Evolutionary conservation across 2,329 filamentous ascomycete species (phyloP).

Genomic region (Scytalidium sp.): DNA sequence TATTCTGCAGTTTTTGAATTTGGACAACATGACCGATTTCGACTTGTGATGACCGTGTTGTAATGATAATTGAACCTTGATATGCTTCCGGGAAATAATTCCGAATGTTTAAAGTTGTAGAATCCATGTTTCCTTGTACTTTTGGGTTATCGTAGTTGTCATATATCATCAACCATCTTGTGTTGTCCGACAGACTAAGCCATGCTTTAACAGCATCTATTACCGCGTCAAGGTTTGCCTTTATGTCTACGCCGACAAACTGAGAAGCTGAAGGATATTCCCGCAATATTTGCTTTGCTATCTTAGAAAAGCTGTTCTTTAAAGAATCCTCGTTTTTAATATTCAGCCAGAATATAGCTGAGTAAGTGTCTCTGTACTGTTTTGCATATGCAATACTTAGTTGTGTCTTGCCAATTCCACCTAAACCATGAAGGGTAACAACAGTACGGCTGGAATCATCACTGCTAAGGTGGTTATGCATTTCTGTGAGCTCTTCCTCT

Average conservation of each 20-base stretch:
- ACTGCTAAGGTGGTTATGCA: not conserved
- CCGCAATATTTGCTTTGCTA: slow-evolving; percentile 5
- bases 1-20: slow-evolving; percentile 7
- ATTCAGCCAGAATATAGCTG: slow-evolving; percentile 16
- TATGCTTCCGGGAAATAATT: slow-evolving; percentile 7
- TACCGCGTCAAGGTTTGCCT: slow-evolving; percentile 2
- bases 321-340: slow-evolving; percentile 14
- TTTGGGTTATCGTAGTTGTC: slow-evolving; percentile 31
- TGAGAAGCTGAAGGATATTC: not conserved
- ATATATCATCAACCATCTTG: slow-evolving; percentile 30
- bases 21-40: not conserved
- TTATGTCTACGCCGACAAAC: not conserved
- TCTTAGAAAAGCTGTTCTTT: slow-evolving; percentile 23
- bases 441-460: not conserved
- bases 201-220: slow-evolving; percentile 8
- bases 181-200: slow-evolving; percentile 19
- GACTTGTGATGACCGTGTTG: slow-evolving; percentile 8
- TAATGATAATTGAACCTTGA: slow-evolving; percentile 14
- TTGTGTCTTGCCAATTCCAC: slow-evolving; percentile 6
- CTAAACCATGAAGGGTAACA: slow-evolving; percentile 2
- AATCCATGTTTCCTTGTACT: not conserved
- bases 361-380: slow-evolving; percentile 13
- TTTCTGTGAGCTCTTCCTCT: not conserved
- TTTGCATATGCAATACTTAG: slow-evolving; percentile 9
- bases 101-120: slow-evolving; percentile 5